Evolutionary conservation across 2,329 filamentous ascomycete genomes (phyloP).

Genomic region (Aureobasidium sp.): DNA sequence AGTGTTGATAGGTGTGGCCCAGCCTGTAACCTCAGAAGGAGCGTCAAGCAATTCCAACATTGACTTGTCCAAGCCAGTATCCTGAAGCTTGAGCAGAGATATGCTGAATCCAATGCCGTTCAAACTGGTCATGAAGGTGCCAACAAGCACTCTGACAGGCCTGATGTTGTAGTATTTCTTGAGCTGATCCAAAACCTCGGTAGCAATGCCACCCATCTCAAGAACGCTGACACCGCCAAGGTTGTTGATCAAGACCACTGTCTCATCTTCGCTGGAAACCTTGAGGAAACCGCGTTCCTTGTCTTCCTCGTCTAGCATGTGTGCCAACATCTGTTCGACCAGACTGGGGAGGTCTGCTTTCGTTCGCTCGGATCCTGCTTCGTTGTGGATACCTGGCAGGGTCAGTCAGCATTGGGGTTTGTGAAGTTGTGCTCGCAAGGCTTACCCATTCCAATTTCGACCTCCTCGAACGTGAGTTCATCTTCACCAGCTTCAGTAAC

Average conservation of each 20-base stretch:
- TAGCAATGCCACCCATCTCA: constrained; percentile 64
- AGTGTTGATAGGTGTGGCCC: constrained; percentile 53
- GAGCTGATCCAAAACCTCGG: constrained; percentile 58
- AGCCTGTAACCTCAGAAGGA: constrained; percentile 59
- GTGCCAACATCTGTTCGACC: constrained; percentile 55
- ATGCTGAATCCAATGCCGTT: constrained; percentile 67
- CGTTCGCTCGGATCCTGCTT: constrained; percentile 35
- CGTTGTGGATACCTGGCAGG: constrained; percentile 53
- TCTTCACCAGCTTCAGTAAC: constrained; percentile 47
- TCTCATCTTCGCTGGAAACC: constrained; percentile 53
- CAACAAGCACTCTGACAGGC: constrained; percentile 54
- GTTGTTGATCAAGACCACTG: constrained; percentile 68
- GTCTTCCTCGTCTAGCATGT: constrained; percentile 57
- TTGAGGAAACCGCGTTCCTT: constrained; percentile 63
- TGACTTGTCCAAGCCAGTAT: constrained; percentile 52
- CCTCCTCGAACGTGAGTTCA: constrained; percentile 52
- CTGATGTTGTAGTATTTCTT: constrained; percentile 51
- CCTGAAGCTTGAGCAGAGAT: constrained; percentile 55
- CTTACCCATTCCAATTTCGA: constrained; percentile 62
- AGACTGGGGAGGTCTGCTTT: constrained; percentile 36
- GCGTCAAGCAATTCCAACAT: constrained; percentile 64
- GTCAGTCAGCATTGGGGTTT: not conserved
- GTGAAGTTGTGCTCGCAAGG: not conserved
- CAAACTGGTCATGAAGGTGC: constrained; percentile 65
- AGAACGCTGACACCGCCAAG: constrained; percentile 65